A percentile compares a stretch with the other conserved stretches of the same genome.
These are phyloP conservation scores for Botrytis aclada DNA, from an alignment of 2,329 filamentous ascomycete species.

Conservation along the genomic window DNA sequence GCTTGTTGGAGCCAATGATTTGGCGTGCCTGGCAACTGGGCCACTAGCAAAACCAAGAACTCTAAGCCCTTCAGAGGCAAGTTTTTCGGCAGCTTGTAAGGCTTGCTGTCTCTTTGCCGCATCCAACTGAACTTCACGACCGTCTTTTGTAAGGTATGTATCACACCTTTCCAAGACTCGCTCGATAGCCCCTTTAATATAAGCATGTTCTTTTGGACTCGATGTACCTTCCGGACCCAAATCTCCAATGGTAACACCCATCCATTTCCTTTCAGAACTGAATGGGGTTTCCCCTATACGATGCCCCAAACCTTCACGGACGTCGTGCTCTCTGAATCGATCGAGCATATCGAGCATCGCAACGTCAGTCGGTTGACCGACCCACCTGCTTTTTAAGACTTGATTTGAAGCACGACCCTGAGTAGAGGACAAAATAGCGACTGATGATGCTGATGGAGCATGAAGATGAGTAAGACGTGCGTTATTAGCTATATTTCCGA, in stretches of 20 bases:
- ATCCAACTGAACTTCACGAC: slow-evolving; percentile 82
- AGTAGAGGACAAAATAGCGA: slow-evolving; percentile 83
- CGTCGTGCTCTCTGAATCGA: slow-evolving; percentile 85
- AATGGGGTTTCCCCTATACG: slow-evolving; percentile 87
- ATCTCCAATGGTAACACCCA: slow-evolving; percentile 83
- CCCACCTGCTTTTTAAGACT: slow-evolving; percentile 78
- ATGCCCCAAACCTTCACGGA: slow-evolving; percentile 79
- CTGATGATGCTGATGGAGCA: slow-evolving; percentile 66
- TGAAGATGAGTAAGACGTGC: slow-evolving; percentile 72
- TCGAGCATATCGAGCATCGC: slow-evolving; percentile 95
- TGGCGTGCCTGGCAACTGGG: slow-evolving; percentile 52
- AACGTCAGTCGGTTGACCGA: slow-evolving; percentile 94
- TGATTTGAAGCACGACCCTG: slow-evolving; percentile 57
- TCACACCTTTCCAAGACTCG: slow-evolving; percentile 83
- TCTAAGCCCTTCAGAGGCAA: slow-evolving; percentile 85
- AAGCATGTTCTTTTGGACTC: slow-evolving; percentile 68
- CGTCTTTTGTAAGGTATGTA: slow-evolving; percentile 82
- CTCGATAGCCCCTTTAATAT: slow-evolving; percentile 94
- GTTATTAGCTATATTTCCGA: slow-evolving; percentile 97
- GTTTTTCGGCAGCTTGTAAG: slow-evolving; percentile 72
- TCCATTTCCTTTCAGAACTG: slow-evolving; percentile 97
- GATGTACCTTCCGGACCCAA: slow-evolving; percentile 33
- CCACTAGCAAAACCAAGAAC: slow-evolving; percentile 95
- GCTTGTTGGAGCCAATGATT: slow-evolving; percentile 38
- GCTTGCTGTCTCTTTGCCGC: slow-evolving; percentile 71